Evolutionary conservation across 2,329 filamentous ascomycete species (phyloP).

Genomic region (Phaeosphaeria sp.): DNA sequence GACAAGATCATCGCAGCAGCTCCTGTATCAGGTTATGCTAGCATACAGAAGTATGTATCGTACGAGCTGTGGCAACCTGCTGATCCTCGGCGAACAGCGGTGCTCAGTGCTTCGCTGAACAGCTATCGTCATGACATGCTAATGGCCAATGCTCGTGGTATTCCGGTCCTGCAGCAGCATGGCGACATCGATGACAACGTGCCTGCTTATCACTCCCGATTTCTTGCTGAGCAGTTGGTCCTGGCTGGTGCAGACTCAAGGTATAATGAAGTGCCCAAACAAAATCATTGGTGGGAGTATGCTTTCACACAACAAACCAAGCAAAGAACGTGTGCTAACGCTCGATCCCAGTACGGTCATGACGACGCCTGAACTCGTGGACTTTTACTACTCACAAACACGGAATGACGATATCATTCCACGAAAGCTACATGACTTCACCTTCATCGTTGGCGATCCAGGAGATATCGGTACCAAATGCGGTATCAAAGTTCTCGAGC

Average conservation of each 20-base stretch:
- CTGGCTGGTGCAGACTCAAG: conserved; percentile 51
- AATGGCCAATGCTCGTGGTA: conserved; percentile 58
- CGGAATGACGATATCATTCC: conserved; percentile 21
- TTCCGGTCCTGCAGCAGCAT: conserved; percentile 64
- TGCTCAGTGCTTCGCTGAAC: conserved; percentile 58
- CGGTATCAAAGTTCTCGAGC: conserved; percentile 58
- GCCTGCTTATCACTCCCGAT: conserved; percentile 63
- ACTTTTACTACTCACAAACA: conserved; percentile 56
- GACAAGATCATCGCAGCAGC: conserved; percentile 64
- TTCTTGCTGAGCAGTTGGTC: conserved; percentile 59
- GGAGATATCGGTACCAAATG: conserved; percentile 60
- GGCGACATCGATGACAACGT: conserved; percentile 65
- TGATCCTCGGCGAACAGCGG: conserved; percentile 58
- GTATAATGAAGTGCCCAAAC: conserved; percentile 59
- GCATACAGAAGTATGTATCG: conserved; percentile 66
- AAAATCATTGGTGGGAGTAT: conserved; percentile 60
- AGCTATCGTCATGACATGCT: conserved; percentile 65
- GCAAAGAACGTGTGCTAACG: background rate
- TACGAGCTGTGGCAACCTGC: conserved; percentile 63
- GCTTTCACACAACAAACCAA: background rate
- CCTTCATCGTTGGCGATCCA: conserved; percentile 59
- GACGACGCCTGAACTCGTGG: conserved; percentile 57
- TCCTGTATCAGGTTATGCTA: conserved; percentile 65
- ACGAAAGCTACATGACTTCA: conserved; percentile 49
- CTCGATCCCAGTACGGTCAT: conserved; percentile 51